Evolutionary conservation across 306 rosid species (phyloP).

Genomic region (Medicago ruthenica): DNA sequence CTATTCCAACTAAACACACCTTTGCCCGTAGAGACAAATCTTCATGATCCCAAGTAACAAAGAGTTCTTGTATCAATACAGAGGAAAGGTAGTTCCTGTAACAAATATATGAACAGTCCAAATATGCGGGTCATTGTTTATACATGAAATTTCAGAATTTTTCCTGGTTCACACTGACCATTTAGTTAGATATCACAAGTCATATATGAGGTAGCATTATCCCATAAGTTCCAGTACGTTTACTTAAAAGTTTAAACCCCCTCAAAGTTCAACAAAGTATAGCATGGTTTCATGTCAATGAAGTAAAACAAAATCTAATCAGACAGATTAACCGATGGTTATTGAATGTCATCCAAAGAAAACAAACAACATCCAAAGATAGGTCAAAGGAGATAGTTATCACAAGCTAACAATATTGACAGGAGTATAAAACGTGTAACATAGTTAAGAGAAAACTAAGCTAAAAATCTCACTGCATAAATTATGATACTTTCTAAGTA

Average conservation of each 20-base stretch:
- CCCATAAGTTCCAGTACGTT: constrained; percentile 25
- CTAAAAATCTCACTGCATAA: constrained; percentile 5
- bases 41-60: constrained; percentile 98
- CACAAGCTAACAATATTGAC: constrained; percentile 27
- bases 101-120: constrained; percentile 35
- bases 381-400: constrained; percentile 27
- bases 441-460: not conserved
- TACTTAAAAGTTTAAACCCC: not conserved
- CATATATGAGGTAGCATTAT: constrained; percentile 5
- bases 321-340: constrained; percentile 5
- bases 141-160: constrained; percentile 21
- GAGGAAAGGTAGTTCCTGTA: constrained; percentile 95
- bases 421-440: not conserved
- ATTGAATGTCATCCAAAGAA: constrained; percentile 10
- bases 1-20: constrained; percentile 53
- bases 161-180: constrained; percentile 3
- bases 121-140: constrained; percentile 23
- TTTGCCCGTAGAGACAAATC: constrained; percentile 88
- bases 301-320: constrained; percentile 34
- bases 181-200: constrained; percentile 4
- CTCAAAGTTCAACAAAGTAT: constrained; percentile 11
- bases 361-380: constrained; percentile 24
- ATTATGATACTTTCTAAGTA: constrained; percentile 5
- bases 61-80: constrained; percentile 94
- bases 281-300: not conserved